A percentile compares a stretch with the other conserved stretches of the same genome.
Conservation (phyloP, 2,329 filamentous ascomycete species). For the Claviceps monticola region DNA sequence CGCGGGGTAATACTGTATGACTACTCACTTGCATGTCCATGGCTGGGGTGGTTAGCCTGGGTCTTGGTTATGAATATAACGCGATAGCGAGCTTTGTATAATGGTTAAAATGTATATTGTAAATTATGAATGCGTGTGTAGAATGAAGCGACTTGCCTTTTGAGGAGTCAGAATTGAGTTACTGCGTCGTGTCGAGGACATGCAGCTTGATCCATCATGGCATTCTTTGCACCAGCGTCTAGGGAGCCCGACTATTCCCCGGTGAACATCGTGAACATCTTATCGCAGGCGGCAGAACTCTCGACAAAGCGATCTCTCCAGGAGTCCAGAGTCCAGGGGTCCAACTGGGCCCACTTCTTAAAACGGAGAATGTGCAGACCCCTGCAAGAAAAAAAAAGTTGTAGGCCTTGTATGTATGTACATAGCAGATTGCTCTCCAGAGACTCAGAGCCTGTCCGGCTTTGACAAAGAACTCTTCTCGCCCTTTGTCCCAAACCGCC, state of each 20-base stretch:
- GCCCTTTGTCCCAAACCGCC: background rate
- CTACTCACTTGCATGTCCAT: conserved; percentile 6
- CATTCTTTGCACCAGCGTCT: too few relatives aligned
- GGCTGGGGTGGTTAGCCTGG: conserved; percentile 3
- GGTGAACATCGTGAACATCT: too few relatives aligned
- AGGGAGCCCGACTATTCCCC: too few relatives aligned
- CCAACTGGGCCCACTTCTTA: background rate
- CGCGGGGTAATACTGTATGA: background rate
- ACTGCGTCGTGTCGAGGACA: too few relatives aligned
- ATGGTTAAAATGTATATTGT: background rate
- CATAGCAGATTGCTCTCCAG: too few relatives aligned
- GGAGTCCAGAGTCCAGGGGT: background rate
- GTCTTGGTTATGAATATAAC: conserved; percentile 10
- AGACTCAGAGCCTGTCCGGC: background rate
- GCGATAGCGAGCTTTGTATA: background rate
- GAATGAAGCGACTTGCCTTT: background rate
- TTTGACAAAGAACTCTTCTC: background rate
- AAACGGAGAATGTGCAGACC: background rate
- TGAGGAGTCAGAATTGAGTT: too few relatives aligned
- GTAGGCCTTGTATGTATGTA: too few relatives aligned
- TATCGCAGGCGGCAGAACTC: background rate
- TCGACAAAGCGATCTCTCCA: too few relatives aligned
- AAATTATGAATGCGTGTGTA: background rate
- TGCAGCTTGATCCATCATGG: too few relatives aligned
- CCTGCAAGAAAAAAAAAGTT: background rate